Evolutionary conservation across 495 filamentous ascomycete species (phyloP).

Genomic region (Jackrogersella minutella): DNA sequence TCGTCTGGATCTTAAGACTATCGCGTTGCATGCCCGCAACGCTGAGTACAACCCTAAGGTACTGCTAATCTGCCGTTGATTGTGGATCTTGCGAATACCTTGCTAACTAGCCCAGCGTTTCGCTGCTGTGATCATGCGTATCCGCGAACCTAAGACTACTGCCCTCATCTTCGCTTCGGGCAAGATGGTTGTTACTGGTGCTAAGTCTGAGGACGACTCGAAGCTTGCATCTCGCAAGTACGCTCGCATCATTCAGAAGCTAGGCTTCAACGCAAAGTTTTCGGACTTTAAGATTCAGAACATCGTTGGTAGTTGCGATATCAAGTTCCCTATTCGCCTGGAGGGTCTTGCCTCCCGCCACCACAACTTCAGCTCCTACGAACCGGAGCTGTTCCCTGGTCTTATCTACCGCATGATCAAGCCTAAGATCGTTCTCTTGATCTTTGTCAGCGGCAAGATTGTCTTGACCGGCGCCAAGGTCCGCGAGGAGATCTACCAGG

Average conservation of each 20-base stretch:
- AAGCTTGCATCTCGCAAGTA: conserved; percentile 98
- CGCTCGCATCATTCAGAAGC: conserved; percentile 98
- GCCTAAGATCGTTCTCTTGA: conserved; percentile 98
- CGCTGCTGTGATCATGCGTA: conserved; percentile 99
- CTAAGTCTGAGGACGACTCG: conserved; percentile 97
- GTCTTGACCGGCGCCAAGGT: conserved; percentile 98
- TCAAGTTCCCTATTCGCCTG: conserved; percentile 98
- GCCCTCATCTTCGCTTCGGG: conserved; percentile 97
- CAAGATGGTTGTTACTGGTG: conserved; percentile 99
- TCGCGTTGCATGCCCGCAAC: conserved; percentile 96
- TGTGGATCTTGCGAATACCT: conserved; percentile 43
- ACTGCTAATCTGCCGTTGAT: conserved; percentile 50
- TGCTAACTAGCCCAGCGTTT: conserved; percentile 81
- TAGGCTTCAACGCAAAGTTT: conserved; percentile 99
- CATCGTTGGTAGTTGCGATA: conserved; percentile 98
- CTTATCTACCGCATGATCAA: conserved; percentile 99
- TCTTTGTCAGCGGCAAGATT: conserved; percentile 99
- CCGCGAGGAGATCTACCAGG: conserved; percentile 98
- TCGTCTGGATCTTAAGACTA: conserved; percentile 98
- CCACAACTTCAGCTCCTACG: conserved; percentile 99
- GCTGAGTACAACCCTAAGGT: conserved; percentile 98
- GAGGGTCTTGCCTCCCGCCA: conserved; percentile 95
- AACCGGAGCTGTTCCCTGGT: conserved; percentile 98
- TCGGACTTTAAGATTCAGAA: conserved; percentile 99
- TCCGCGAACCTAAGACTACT: conserved; percentile 98